A percentile compares a stretch with the other conserved stretches of the same genome.
Conservation (phyloP, 371 early-diverging fungal species). For the Apophysomyces ossiformis region DNA sequence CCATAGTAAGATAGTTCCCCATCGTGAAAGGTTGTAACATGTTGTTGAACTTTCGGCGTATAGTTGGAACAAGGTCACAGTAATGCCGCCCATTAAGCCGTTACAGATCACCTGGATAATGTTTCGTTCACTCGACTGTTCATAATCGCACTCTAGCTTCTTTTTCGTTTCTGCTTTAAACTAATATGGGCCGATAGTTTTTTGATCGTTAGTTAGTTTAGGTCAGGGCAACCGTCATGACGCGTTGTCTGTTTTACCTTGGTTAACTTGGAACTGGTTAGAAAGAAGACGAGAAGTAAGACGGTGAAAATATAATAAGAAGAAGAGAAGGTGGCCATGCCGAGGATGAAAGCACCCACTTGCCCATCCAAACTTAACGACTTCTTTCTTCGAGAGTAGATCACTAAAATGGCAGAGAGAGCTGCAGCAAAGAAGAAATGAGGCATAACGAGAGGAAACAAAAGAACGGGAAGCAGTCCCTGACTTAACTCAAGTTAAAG, state of each 20-base stretch:
- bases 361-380: conserved; percentile 78
- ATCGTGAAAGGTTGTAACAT: conserved; percentile 36
- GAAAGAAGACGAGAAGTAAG: conserved; percentile 75
- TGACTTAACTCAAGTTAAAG: neutral
- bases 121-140: conserved; percentile 57
- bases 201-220: too few relatives aligned
- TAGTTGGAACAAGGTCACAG: conserved; percentile 59
- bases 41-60: conserved; percentile 36
- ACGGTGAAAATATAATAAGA: conserved; percentile 60
- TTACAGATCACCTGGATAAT: conserved; percentile 84
- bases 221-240: neutral
- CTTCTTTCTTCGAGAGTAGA: conserved; percentile 64
- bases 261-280: conserved; percentile 76
- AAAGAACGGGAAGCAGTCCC: conserved; percentile 9
- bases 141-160: conserved; percentile 66
- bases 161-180: conserved; percentile 72
- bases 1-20: conserved; percentile 49
- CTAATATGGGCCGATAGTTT: conserved; percentile 23
- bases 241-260: conserved; percentile 53
- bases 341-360: conserved; percentile 74
- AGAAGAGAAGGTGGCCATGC: conserved; percentile 74
- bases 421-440: conserved; percentile 40
- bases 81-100: conserved; percentile 73
- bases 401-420: conserved; percentile 55
- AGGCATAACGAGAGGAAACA: conserved; percentile 20